Conservation (phyloP, 2,329 filamentous ascomycete genomes). For the Neoascochyta sp. region DNA sequence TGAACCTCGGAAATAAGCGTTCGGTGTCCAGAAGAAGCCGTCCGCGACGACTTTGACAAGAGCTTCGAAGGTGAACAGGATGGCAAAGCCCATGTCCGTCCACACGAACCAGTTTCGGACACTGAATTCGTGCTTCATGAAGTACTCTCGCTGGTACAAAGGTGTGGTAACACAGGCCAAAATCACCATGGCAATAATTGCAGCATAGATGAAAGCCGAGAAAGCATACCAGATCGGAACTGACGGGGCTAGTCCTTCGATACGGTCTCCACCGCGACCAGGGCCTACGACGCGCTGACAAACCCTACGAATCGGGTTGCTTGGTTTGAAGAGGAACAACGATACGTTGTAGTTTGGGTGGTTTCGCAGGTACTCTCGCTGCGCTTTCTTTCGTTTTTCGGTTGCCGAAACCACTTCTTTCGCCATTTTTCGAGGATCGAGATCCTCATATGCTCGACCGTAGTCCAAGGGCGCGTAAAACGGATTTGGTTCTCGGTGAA, state of each 20-base stretch:
- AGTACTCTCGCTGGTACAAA: conserved; percentile 87
- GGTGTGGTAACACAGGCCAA: conserved; percentile 93
- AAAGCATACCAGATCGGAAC: conserved; percentile 89
- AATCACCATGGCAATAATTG: conserved; percentile 96
- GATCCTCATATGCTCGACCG: conserved; percentile 66
- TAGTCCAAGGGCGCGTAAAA: conserved; percentile 84
- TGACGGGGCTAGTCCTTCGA: conserved; percentile 86
- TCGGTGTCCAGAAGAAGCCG: conserved; percentile 93
- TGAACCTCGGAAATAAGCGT: conserved; percentile 92
- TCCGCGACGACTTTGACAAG: conserved; percentile 91
- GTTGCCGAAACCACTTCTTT: conserved; percentile 83
- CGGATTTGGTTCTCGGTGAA: conserved; percentile 77
- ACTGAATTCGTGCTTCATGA: conserved; percentile 57
- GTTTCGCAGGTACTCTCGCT: conserved; percentile 81
- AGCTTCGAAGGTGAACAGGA: conserved; percentile 81
- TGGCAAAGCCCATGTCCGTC: conserved; percentile 84
- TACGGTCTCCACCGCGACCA: conserved; percentile 77
- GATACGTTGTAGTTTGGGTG: conserved; percentile 92
- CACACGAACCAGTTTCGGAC: conserved; percentile 89
- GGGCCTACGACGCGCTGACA: conserved; percentile 91
- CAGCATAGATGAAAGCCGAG: conserved; percentile 87
- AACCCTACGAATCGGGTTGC: conserved; percentile 71
- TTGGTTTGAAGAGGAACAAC: conserved; percentile 77
- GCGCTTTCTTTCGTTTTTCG: conserved; percentile 77
- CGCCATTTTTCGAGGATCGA: conserved; percentile 84